phyloP scores from a whole-genome alignment of 306 rosid genomes.

The Cucurbita maxima region DNA sequence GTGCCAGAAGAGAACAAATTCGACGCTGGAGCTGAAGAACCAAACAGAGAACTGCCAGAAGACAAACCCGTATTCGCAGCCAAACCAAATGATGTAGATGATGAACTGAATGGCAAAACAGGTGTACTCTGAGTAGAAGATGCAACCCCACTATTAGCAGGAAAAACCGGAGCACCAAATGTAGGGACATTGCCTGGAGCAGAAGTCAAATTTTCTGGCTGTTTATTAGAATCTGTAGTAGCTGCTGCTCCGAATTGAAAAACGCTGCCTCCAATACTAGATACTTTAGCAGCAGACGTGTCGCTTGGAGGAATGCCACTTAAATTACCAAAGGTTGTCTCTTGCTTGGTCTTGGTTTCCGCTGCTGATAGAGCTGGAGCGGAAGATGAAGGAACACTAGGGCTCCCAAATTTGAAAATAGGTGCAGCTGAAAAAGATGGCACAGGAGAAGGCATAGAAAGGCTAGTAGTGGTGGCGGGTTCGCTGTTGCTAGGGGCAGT shows the following conservation, averaged over 20 bases:
- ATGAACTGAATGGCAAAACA: conserved; percentile 30
- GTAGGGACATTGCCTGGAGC: conserved; percentile 14
- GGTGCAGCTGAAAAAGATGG: conserved; percentile 30
- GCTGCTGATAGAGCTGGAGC: conserved; percentile 15
- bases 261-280: conserved; percentile 25
- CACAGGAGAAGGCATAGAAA: conserved; percentile 12
- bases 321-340: conserved; percentile 20
- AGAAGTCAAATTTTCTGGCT: conserved; percentile 20
- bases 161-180: conserved; percentile 21
- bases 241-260: conserved; percentile 44
- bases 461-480: conserved; percentile 7
- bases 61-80: conserved; percentile 30
- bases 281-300: conserved; percentile 20
- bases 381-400: conserved; percentile 17
- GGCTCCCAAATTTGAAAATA: conserved; percentile 27
- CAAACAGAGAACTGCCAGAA: conserved; percentile 39
- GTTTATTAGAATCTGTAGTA: conserved; percentile 27
- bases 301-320: conserved; percentile 23
- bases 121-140: conserved; percentile 37
- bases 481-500: conserved; percentile 17
- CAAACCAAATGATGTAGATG: conserved; percentile 32
- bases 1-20: conserved; percentile 24
- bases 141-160: conserved; percentile 28
- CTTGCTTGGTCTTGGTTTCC: conserved; percentile 31
- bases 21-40: conserved; percentile 32